Conservation (phyloP, 1,284 basidiomycete genomes). For the Malassezia arunalokei region DNA sequence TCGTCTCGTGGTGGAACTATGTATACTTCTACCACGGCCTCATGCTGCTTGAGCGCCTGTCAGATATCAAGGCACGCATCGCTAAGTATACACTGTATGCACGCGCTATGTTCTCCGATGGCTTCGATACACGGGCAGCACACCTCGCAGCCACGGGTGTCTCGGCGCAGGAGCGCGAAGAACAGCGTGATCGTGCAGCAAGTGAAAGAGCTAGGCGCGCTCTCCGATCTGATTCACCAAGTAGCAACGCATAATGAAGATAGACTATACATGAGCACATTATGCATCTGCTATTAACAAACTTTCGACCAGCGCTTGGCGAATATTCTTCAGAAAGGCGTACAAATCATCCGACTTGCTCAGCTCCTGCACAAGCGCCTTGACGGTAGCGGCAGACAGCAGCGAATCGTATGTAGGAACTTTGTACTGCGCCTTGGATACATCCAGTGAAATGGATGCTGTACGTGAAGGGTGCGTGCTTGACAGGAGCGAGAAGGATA, state of each 20-base stretch:
- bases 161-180: slow-evolving; percentile 5
- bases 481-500: slow-evolving; percentile 4
- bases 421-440: slow-evolving; percentile 1
- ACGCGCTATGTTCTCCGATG: slow-evolving; percentile 1
- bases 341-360: slow-evolving; percentile 28
- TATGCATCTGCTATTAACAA: not conserved
- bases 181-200: slow-evolving; percentile 1
- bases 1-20: slow-evolving; percentile 45
- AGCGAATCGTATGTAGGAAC: slow-evolving; percentile 3
- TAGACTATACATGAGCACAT: no score
- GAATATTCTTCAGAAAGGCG: slow-evolving; percentile 19
- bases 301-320: slow-evolving; percentile 3
- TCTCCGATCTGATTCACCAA: not conserved
- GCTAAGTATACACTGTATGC: slow-evolving; percentile 4
- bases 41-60: slow-evolving; percentile 31
- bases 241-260: not conserved
- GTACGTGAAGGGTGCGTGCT: slow-evolving; percentile 12
- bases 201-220: not conserved
- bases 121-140: slow-evolving; percentile 8
- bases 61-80: slow-evolving; percentile 18
- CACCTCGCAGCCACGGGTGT: slow-evolving; percentile 12
- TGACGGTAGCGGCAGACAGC: slow-evolving; percentile 8
- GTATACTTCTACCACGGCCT: slow-evolving; percentile 40
- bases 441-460: slow-evolving; percentile 10
- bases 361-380: slow-evolving; percentile 21